Evolutionary conservation across 345 rosid genomes (phyloP).

Genomic region (Pistacia atlantica): DNA sequence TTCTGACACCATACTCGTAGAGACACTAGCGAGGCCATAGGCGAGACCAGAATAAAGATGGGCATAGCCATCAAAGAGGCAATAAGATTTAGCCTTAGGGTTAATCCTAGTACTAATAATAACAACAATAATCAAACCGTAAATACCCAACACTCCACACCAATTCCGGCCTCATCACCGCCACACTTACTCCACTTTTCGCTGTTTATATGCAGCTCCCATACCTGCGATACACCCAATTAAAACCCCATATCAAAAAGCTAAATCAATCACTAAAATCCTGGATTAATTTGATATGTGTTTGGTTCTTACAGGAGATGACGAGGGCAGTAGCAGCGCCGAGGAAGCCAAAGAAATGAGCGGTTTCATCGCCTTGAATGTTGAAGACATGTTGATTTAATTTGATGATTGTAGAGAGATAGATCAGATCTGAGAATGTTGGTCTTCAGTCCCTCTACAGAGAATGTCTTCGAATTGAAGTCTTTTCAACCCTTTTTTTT

Average conservation of each 20-base stretch:
- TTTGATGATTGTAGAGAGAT: too few species aligned
- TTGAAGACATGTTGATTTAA: too few species aligned
- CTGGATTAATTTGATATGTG: background rate
- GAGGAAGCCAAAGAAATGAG: conserved; percentile 92
- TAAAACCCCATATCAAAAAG: conserved; percentile 16
- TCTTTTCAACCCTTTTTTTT: too few species aligned
- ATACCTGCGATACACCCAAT: conserved; percentile 46
- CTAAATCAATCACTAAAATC: background rate
- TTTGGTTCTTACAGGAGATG: conserved; percentile 66
- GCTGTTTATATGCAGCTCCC: conserved; percentile 82
- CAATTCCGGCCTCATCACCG: conserved; percentile 72
- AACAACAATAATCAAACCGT: conserved; percentile 68
- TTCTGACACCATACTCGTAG: conserved; percentile 80
- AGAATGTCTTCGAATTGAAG: too few species aligned
- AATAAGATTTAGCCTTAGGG: conserved; percentile 70
- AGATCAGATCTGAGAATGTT: too few species aligned
- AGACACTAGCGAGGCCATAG: conserved; percentile 72
- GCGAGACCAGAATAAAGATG: conserved; percentile 74
- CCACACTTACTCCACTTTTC: conserved; percentile 83
- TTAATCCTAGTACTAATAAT: conserved; percentile 70
- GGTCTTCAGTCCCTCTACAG: too few species aligned
- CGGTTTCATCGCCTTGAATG: conserved; percentile 71
- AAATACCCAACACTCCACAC: conserved; percentile 72
- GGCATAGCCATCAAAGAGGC: conserved; percentile 70
- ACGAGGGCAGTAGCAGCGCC: conserved; percentile 91